phyloP scores from a whole-genome alignment of 192 early-diverging fungal species.

The Coemansia sp. region DNA sequence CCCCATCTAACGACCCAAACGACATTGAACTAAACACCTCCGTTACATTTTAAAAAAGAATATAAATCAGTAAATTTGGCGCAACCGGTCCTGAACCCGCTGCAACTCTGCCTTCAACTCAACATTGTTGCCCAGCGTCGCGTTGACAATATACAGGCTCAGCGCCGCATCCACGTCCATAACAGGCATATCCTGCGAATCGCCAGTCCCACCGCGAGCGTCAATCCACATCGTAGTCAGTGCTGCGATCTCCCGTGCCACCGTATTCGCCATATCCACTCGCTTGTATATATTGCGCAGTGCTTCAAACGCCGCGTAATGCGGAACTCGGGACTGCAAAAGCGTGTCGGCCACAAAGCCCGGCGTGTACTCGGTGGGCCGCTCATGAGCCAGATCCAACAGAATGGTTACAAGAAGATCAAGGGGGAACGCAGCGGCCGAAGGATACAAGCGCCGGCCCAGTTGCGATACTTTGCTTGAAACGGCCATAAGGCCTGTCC shows the following conservation, averaged over 20 bases:
- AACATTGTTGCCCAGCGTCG: slow-evolving; percentile 28
- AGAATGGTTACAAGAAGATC: slow-evolving; percentile 18
- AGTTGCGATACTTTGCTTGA: slow-evolving; percentile 21
- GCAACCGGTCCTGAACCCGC: slow-evolving; percentile 39
- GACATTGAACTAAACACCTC: slow-evolving; percentile 6
- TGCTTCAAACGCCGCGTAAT: slow-evolving; percentile 36
- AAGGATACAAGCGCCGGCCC: slow-evolving; percentile 39
- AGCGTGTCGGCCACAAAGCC: slow-evolving; percentile 25
- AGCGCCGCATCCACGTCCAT: slow-evolving; percentile 46
- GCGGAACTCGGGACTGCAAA: slow-evolving; percentile 25
- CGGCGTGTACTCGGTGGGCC: slow-evolving; percentile 11
- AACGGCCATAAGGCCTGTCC: slow-evolving; percentile 34
- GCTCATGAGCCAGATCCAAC: slow-evolving; percentile 22
- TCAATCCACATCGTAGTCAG: slow-evolving; percentile 27
- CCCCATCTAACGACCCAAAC: not conserved
- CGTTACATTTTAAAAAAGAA: slow-evolving; percentile 6
- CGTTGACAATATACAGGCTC: slow-evolving; percentile 52
- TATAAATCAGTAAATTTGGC: slow-evolving; percentile 34
- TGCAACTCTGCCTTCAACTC: slow-evolving; percentile 43
- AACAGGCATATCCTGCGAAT: slow-evolving; percentile 21
- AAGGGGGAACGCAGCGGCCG: slow-evolving; percentile 42
- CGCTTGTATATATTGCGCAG: slow-evolving; percentile 22
- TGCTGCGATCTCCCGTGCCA: slow-evolving; percentile 31
- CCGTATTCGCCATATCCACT: slow-evolving; percentile 4
- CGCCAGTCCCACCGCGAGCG: slow-evolving; percentile 4